Base-by-base conservation (phyloP, 208 protist genomes). In the Trypanosomatidae sp. region DNA sequence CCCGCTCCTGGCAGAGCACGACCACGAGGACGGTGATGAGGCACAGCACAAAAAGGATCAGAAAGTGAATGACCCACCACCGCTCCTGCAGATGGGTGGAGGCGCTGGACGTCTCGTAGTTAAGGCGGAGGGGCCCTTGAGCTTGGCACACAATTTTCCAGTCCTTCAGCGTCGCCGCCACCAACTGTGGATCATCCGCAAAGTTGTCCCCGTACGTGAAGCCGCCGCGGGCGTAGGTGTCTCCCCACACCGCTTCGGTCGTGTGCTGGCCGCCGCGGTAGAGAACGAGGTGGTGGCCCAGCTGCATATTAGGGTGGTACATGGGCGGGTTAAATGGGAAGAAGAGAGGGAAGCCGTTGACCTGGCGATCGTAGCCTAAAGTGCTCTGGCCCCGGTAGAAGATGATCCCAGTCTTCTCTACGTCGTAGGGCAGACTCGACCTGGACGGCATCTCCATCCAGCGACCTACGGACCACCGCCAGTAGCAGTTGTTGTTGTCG, bases 1-100 rank as follows among this genome's bases (percentile, higher is more conserved):
- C 80, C n/a, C 80, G 80, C 58, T 85, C 80, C 59, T 85, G 80
- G 76, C 80, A 85, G 53, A 56, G 64, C 19, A 41, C 56, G 28
- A 77, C 56, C 7, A 81, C 46, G 43, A 85, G 50, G 65, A 81
- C 74, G 53, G 65, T 49, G 55, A 85, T 58, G 49, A 81, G 66
- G 68, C 66, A 73, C 28, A 81, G 52, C 19, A 78, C 67, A 66
- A 85, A 79, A 12, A 79, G 53, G 28, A 85, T 58, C 7, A 60
- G 9, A 19, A 85, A 60, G 64, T 62, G 73, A 41, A 79, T 73
- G 9, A 62, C 62, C 80, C 80, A 85, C 80, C 80, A 85, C 33
- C 56, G n/a, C 33, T 56, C 52, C 50, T 77, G 65, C 41, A 76
- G 44, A 10, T 62, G 41, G 41, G 69, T 75, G 49, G 62, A 30